phyloP scores from a whole-genome alignment of 1,139 yeast species.

The Candida sp. region DNA sequence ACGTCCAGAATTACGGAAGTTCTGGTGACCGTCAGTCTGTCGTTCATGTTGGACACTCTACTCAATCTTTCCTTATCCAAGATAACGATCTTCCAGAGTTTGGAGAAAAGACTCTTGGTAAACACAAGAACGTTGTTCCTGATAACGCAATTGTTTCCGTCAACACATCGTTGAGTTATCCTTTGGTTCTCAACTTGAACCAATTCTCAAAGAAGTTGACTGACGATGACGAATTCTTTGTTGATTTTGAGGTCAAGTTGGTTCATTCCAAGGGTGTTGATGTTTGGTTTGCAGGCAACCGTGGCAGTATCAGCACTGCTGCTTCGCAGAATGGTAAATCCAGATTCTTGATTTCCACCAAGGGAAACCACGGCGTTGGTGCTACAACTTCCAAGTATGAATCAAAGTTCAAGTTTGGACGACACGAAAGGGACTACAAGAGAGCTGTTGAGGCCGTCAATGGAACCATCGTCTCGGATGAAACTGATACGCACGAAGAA shows the following conservation, averaged over 20 bases:
- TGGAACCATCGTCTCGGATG: slow-evolving; percentile 36
- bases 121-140: background rate
- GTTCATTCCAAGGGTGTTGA: slow-evolving; percentile 19
- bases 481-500: slow-evolving; percentile 3
- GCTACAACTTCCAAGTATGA: slow-evolving; percentile 40
- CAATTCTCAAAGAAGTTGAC: slow-evolving; percentile 11
- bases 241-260: slow-evolving; percentile 22
- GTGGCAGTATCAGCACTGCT: slow-evolving; percentile 20
- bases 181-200: slow-evolving; percentile 22
- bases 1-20: slow-evolving; percentile 32
- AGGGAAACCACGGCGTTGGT: slow-evolving; percentile 59
- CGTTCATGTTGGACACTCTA: slow-evolving; percentile 29
- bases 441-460: slow-evolving; percentile 48
- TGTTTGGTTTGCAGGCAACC: slow-evolving; percentile 22
- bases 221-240: slow-evolving; percentile 17
- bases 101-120: slow-evolving; percentile 3
- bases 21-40: slow-evolving; percentile 36
- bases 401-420: slow-evolving; percentile 23
- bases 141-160: slow-evolving; percentile 19
- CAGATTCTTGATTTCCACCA: slow-evolving; percentile 41
- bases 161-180: slow-evolving; percentile 22
- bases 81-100: slow-evolving; percentile 16
- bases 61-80: slow-evolving; percentile 20
- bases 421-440: slow-evolving; percentile 29
- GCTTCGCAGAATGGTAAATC: slow-evolving; percentile 52